Conservation (phyloP, 768 basidiomycete species). For the Mycena rosella region DNA sequence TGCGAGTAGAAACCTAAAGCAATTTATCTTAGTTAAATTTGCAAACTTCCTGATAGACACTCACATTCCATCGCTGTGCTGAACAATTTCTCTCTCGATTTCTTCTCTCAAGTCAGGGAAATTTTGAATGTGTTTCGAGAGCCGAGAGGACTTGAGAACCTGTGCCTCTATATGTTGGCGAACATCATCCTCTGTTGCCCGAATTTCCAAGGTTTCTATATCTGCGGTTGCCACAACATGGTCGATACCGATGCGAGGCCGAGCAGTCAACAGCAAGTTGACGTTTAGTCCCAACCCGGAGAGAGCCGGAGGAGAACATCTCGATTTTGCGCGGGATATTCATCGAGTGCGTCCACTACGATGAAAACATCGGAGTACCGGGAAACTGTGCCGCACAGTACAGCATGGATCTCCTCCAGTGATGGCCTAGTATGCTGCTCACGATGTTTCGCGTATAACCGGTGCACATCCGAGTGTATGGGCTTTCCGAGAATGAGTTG, state of each 20-base stretch:
- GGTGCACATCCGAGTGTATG: neutral
- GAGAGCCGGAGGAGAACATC: neutral
- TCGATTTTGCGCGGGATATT: constrained; percentile 1
- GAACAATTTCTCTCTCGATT: too few species aligned
- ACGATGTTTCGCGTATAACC: neutral
- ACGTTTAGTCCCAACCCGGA: neutral
- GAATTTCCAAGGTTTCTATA: neutral
- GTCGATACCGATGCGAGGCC: too few species aligned
- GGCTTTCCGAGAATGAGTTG: too few species aligned
- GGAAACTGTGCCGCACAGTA: neutral
- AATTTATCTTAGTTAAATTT: too few species aligned
- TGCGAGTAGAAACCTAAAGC: too few species aligned
- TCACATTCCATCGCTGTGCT: too few species aligned
- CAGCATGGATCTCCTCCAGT: neutral
- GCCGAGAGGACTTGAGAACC: too few species aligned
- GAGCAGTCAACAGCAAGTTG: constrained; percentile 10
- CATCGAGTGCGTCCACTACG: constrained; percentile 18
- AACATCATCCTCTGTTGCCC: constrained; percentile 1
- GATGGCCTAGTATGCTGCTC: neutral
- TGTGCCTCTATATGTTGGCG: neutral
- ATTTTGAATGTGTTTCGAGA: too few species aligned
- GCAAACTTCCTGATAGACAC: too few species aligned
- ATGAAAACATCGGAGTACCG: constrained; percentile 4
- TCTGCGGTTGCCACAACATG: neutral
- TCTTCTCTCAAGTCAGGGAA: too few species aligned